phyloP scores from a whole-genome alignment of 208 protist species.

The Ichthyophonus hoferi region DNA sequence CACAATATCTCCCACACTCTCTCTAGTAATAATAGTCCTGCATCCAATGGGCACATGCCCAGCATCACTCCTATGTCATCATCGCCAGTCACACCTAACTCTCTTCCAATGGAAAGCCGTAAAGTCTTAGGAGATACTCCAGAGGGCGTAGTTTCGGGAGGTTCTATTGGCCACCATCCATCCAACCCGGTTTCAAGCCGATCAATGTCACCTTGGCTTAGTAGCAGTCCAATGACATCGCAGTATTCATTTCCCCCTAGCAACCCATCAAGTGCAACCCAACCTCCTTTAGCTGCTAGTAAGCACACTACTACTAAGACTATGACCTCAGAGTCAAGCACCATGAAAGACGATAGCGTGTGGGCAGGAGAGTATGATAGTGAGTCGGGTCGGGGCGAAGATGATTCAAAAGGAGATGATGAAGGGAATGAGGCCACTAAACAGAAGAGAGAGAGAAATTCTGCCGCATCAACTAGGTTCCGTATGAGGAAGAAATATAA shows the following conservation, averaged over 20 bases:
- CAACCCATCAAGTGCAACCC: background rate
- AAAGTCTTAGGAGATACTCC: no score
- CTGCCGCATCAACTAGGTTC: background rate
- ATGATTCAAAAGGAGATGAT: no score
- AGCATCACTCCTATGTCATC: no score
- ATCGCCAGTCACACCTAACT: no score
- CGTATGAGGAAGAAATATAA: background rate
- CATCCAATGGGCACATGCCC: no score
- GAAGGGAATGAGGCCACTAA: background rate
- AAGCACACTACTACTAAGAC: background rate
- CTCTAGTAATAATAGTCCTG: no score
- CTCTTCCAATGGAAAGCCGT: no score
- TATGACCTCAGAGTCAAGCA: background rate
- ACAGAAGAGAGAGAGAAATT: background rate
- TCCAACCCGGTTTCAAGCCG: no score
- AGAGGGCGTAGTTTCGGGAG: no score
- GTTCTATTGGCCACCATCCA: no score
- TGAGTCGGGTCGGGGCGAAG: background rate
- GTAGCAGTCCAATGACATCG: background rate
- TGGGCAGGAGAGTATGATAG: background rate
- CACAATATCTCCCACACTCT: no score
- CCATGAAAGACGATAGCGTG: background rate
- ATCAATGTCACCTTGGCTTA: no score
- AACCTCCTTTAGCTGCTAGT: background rate
- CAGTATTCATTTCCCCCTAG: background rate